Base-by-base conservation (phyloP, 345 rosid genomes). In the Jatropha curcas region DNA sequence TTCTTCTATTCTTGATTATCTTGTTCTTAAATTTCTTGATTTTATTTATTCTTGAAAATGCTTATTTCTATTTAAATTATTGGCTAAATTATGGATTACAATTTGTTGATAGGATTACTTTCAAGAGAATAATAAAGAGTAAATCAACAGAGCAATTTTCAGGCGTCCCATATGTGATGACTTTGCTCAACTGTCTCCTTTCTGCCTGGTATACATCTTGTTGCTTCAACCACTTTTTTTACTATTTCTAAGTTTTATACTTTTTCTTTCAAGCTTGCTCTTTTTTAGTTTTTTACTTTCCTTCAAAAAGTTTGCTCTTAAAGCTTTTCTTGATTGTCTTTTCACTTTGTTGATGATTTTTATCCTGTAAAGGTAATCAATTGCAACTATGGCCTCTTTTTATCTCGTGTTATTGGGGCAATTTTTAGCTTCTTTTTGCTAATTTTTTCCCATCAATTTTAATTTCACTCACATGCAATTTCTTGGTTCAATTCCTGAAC, bases 161-260 rank as follows among this genome's bases (percentile, higher is more conserved):
- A 7, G 99, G 99, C 31, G 81, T 95, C n/a, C 99, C 99, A 4
- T 95, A 95, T 66, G 88, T 86, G 34, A 92, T 95, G 99, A 91
- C 99, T 31, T 74, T 95, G 71, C 96, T 95, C 85, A 95, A 95
- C 87, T 91, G 97, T 75, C 97, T 95, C 74, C 97, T 95, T 67
- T 89, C 99, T 22, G 94, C 98, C 7, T 95, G 99, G 99, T 95
- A 79, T 48, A 77, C 69, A 46, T 58, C 73, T 60, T 39, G 35
- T 73, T 71, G 35, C 64, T 59, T 68, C 56, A 65, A 60, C 61
- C 7, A 31, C 27, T 46, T 5, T n/a, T n/a, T n/a, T 1, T 58
- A 11, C 48, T 50, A 5, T 46, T 22, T 30, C 8, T 27, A n/a
- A n/a, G n/a, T n/a, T 37, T 61, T 10, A 16, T 17, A 30, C 13